Evolutionary conservation across 2,329 filamentous ascomycete species (phyloP).

Genomic region (Colletotrichum tabaci): DNA sequence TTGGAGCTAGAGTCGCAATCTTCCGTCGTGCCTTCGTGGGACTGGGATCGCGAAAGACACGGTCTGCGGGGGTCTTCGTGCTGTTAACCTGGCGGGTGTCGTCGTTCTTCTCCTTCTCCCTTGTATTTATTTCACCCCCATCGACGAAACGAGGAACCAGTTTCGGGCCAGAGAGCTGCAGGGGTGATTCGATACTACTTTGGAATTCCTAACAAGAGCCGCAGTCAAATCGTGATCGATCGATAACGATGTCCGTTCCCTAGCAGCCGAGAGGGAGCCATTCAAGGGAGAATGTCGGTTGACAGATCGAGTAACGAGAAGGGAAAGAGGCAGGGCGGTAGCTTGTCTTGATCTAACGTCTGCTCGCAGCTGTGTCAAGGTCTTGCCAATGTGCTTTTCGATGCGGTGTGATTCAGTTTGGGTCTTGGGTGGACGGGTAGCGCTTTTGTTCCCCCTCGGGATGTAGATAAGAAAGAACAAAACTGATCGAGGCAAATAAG

Average conservation of each 20-base stretch:
- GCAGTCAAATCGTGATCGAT: constrained; percentile 13
- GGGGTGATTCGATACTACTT: neutral
- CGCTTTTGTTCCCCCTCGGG: neutral
- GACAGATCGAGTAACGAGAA: neutral
- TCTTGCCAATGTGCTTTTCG: neutral
- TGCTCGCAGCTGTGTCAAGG: constrained; percentile 9
- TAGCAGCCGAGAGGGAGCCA: constrained; percentile 1
- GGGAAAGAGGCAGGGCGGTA: neutral
- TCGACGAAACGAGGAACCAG: neutral
- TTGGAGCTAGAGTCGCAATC: neutral
- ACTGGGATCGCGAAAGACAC: neutral
- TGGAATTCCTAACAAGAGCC: constrained; percentile 13
- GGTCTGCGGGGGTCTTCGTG: no score
- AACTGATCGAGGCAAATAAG: neutral
- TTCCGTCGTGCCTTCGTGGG: neutral
- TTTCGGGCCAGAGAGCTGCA: neutral
- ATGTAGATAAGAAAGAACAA: neutral
- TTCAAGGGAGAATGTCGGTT: constrained; percentile 24
- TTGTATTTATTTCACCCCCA: neutral
- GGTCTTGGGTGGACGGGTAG: neutral
- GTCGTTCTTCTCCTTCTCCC: neutral
- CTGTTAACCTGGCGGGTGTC: neutral
- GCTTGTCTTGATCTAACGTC: constrained; percentile 4
- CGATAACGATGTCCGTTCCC: neutral
- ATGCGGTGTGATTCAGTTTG: constrained; percentile 8